Evolutionary conservation across 2,329 filamentous ascomycete species (phyloP).

Genomic region (Sarocladium oryzae): DNA sequence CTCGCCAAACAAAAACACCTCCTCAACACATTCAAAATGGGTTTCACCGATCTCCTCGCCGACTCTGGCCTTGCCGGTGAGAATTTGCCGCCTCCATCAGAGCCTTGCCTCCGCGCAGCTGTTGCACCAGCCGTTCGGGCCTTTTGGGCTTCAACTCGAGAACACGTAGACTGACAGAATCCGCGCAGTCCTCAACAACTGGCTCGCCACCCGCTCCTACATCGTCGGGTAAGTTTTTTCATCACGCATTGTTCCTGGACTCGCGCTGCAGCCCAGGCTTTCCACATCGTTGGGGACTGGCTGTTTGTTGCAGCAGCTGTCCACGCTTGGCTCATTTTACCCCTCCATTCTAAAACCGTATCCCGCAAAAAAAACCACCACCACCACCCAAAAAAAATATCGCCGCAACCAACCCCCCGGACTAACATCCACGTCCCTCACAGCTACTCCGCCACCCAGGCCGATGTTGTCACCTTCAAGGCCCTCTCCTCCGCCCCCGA

Average conservation of each 20-base stretch:
- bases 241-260: neutral
- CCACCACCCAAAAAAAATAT: slow-evolving; percentile 1
- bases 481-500: slow-evolving; percentile 70
- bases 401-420: neutral
- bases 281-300: too few species aligned
- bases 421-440: slow-evolving; percentile 12
- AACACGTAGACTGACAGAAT: slow-evolving; percentile 25
- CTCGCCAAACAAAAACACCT: neutral
- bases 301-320: too few species aligned
- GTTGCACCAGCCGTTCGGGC: slow-evolving; percentile 8
- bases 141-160: slow-evolving; percentile 13
- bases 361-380: neutral
- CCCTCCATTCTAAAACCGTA: slow-evolving; percentile 3
- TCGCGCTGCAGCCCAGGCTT: too few species aligned
- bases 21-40: slow-evolving; percentile 45
- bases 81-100: slow-evolving; percentile 21
- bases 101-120: too few species aligned
- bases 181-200: slow-evolving; percentile 60
- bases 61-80: slow-evolving; percentile 46
- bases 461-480: slow-evolving; percentile 95
- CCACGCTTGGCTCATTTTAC: neutral
- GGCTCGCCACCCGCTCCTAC: slow-evolving; percentile 71
- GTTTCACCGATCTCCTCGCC: slow-evolving; percentile 62
- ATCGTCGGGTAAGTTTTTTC: slow-evolving; percentile 67
- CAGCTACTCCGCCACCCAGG: slow-evolving; percentile 70